These are phyloP conservation scores for Venturia pyrina DNA, from an alignment of 2,329 filamentous ascomycete genomes.

Conservation along the genomic window DNA sequence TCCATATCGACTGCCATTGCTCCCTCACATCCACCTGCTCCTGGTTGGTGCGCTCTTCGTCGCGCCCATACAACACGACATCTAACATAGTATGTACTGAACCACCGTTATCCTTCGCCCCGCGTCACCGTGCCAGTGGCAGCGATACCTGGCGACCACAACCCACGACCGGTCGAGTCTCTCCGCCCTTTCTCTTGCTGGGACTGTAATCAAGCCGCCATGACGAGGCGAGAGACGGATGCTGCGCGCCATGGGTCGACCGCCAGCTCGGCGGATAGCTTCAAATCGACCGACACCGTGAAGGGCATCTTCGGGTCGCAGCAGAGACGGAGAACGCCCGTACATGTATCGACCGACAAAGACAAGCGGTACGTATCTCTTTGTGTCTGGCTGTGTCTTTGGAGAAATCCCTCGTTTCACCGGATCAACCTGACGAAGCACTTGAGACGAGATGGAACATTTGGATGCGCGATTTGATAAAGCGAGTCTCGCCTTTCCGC, in stretches of 20 bases:
- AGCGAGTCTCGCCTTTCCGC: neutral
- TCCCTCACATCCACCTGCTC: neutral
- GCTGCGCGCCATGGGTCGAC: slow-evolving; percentile 55
- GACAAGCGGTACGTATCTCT: slow-evolving; percentile 36
- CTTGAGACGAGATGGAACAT: neutral
- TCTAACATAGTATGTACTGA: neutral
- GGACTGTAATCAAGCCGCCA: slow-evolving; percentile 22
- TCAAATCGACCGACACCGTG: slow-evolving; percentile 55
- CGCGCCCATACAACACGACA: neutral
- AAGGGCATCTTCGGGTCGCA: slow-evolving; percentile 34
- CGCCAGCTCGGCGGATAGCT: slow-evolving; percentile 56
- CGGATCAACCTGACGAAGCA: neutral
- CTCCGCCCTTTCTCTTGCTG: neutral
- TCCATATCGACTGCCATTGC: neutral
- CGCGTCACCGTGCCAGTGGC: neutral
- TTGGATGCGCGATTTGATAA: neutral
- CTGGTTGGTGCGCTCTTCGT: neutral
- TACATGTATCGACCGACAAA: slow-evolving; percentile 48
- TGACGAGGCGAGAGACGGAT: slow-evolving; percentile 55
- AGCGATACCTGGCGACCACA: neutral
- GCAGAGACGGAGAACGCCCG: slow-evolving; percentile 26
- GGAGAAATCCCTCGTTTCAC: neutral
- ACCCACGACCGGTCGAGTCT: neutral
- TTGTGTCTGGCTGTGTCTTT: neutral
- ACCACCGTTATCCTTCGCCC: neutral